Percentiles rank a stretch among this genome's conserved stretches.
phyloP scores from a whole-genome alignment of 306 rosid species.

The Glycine tomentella region DNA sequence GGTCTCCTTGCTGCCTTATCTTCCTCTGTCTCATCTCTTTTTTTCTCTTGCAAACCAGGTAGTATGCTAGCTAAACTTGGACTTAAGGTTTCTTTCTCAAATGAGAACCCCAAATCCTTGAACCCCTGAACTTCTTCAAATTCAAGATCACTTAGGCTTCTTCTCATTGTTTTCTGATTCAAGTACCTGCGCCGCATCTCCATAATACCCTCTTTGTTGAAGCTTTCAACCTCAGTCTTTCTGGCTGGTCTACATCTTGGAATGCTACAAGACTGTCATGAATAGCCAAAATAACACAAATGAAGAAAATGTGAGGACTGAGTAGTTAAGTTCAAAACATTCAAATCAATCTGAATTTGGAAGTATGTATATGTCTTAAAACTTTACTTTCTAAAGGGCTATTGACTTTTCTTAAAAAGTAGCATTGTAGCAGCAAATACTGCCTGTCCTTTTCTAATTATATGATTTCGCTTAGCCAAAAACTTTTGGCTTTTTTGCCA shows the following conservation, averaged over 20 bases:
- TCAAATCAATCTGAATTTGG: slow-evolving; percentile 34
- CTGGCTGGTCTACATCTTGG: slow-evolving; percentile 54
- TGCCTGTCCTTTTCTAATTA: slow-evolving; percentile 39
- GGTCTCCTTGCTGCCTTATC: slow-evolving; percentile 68
- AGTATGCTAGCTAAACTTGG: slow-evolving; percentile 75
- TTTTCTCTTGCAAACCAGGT: slow-evolving; percentile 82
- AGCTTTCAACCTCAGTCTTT: slow-evolving; percentile 47
- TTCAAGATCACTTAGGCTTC: slow-evolving; percentile 81
- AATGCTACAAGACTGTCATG: slow-evolving; percentile 58
- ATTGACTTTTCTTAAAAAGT: slow-evolving; percentile 27
- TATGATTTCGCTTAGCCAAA: slow-evolving; percentile 36
- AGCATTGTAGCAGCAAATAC: slow-evolving; percentile 4
- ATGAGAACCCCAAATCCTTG: slow-evolving; percentile 89
- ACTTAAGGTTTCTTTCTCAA: slow-evolving; percentile 68
- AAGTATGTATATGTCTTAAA: slow-evolving; percentile 9
- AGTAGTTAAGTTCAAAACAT: slow-evolving; percentile 4
- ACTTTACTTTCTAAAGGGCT: slow-evolving; percentile 5
- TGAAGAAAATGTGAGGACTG: slow-evolving; percentile 8
- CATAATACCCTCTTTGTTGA: slow-evolving; percentile 53
- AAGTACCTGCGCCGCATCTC: slow-evolving; percentile 56
- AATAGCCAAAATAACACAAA: slow-evolving; percentile 29
- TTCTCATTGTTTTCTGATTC: slow-evolving; percentile 58
- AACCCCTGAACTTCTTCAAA: slow-evolving; percentile 90
- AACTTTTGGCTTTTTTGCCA: slow-evolving; percentile 14
- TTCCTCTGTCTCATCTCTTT: slow-evolving; percentile 56